These are phyloP conservation scores for Metschnikowia cubensis DNA, from an alignment of 805 yeast species.

Conservation along the genomic window DNA sequence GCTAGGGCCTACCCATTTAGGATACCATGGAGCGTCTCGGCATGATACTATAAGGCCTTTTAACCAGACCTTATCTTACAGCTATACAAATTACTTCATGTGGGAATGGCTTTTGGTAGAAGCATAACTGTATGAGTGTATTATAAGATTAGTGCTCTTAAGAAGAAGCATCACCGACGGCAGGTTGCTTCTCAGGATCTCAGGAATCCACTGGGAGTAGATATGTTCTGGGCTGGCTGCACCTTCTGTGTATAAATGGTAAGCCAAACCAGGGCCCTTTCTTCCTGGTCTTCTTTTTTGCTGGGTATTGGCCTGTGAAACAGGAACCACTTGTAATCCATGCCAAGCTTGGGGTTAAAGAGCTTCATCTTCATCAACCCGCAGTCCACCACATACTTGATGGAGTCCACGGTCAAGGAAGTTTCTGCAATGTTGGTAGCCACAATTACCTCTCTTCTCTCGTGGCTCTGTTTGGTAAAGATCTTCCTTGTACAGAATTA, in stretches of 20 bases:
- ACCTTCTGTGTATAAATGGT: constrained; percentile 68
- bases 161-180: constrained; percentile 70
- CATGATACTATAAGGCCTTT: too few relatives aligned
- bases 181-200: constrained; percentile 84
- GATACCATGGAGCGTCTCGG: too few relatives aligned
- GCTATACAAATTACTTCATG: too few relatives aligned
- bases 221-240: constrained; percentile 55
- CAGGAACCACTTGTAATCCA: constrained; percentile 86
- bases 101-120: too few relatives aligned
- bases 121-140: too few relatives aligned
- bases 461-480: constrained; percentile 52
- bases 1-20: too few relatives aligned
- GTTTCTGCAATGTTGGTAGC: constrained; percentile 97
- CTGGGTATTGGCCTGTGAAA: constrained; percentile 83
- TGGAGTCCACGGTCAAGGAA: constrained; percentile 88
- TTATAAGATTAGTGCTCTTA: too few relatives aligned
- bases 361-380: constrained; percentile 84
- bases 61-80: too few relatives aligned
- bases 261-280: constrained; percentile 80
- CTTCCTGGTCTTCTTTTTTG: constrained; percentile 93
- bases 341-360: constrained; percentile 76
- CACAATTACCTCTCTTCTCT: constrained; percentile 72
- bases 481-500: too few relatives aligned
- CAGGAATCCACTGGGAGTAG: constrained; percentile 79
- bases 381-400: constrained; percentile 77